Evolutionary conservation across 495 filamentous ascomycete species (phyloP).

Genomic region (Aspergillus coremiiformis): DNA sequence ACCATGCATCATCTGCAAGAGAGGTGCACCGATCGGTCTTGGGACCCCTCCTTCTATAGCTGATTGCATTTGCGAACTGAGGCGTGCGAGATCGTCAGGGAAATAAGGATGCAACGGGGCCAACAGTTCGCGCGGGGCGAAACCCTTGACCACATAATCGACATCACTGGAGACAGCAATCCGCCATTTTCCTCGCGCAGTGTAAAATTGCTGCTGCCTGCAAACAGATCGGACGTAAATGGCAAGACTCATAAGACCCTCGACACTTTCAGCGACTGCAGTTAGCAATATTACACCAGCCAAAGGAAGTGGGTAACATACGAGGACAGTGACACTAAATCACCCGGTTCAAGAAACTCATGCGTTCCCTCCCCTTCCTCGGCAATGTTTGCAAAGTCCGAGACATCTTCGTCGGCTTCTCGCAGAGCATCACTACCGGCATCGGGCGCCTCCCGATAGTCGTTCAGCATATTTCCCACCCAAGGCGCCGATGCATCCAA

Average conservation of each 20-base stretch:
- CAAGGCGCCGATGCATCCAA: constrained; percentile 5
- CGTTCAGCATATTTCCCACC: constrained; percentile 36
- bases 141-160: constrained; percentile 57
- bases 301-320: constrained; percentile 22
- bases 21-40: constrained; percentile 27
- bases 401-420: constrained; percentile 21
- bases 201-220: constrained; percentile 63
- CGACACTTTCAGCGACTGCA: constrained; percentile 15
- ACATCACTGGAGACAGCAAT: constrained; percentile 37
- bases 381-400: constrained; percentile 25
- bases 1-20: constrained; percentile 26
- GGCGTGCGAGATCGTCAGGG: constrained; percentile 39
- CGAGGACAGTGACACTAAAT: constrained; percentile 58
- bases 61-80: constrained; percentile 35
- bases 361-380: constrained; percentile 31
- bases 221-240: constrained; percentile 62
- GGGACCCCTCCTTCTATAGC: constrained; percentile 40
- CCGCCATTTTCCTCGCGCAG: constrained; percentile 66
- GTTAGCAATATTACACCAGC: background rate
- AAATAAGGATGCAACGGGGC: constrained; percentile 55
- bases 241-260: constrained; percentile 48
- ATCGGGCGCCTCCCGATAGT: constrained; percentile 32
- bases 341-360: constrained; percentile 55
- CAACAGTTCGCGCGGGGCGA: constrained; percentile 51
- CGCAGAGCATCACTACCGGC: constrained; percentile 21